Evolutionary conservation across 148 eudicot species (phyloP), one percentile per base, ranked within the genome.

Genomic region (Chenopodium quinoa): DNA sequence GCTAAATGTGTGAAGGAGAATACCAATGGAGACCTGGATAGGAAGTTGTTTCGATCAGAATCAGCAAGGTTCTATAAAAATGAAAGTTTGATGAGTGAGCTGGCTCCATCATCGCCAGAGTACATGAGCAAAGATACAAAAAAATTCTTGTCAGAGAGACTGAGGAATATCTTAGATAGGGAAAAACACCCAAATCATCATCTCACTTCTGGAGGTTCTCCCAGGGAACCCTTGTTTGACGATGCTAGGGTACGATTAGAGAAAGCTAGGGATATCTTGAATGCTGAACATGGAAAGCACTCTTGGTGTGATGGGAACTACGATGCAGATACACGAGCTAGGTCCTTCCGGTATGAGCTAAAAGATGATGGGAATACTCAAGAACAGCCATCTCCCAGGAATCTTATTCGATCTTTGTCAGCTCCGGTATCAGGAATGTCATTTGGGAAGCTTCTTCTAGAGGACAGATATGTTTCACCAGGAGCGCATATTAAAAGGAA

Each of bases 391-490:
- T 89, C 93, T 78, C 97, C 95, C 50, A 90, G 91, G 83, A 92
- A 87, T 76, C 92, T 96, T 65, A 77, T 91, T 75, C 88, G 99
- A 83, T 96, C 98, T 82, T 86, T 96, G 88, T 96, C 99, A 63
- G 98, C 99, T 46, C 99, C 99, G 1, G 89, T 89, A 80, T 89
- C 99, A 19, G 95, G 95, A 80, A 84, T 92, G 68, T 91, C 98
- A 48, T 92, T 96, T 76, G 99, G 98, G 78, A 96, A 92, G 86
- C 95, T 93, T 68, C 97, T 96, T 85, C 87, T 93, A n/a, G 98
- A 96, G 81, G 99, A 96, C 76, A 92, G 94, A 66, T 90, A 89
- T 62, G 79, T 96, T 66, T 81, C 90, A 74, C 87, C 93, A 11
- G 95, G 97, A 72, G 97, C 93, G 34, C 98, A 96, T 20, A 89